Percentiles rank a stretch among this genome's conserved stretches.
These are phyloP conservation scores for Ceratobasidium papillatum DNA, from an alignment of 1,284 basidiomycete genomes.

Conservation along the genomic window DNA sequence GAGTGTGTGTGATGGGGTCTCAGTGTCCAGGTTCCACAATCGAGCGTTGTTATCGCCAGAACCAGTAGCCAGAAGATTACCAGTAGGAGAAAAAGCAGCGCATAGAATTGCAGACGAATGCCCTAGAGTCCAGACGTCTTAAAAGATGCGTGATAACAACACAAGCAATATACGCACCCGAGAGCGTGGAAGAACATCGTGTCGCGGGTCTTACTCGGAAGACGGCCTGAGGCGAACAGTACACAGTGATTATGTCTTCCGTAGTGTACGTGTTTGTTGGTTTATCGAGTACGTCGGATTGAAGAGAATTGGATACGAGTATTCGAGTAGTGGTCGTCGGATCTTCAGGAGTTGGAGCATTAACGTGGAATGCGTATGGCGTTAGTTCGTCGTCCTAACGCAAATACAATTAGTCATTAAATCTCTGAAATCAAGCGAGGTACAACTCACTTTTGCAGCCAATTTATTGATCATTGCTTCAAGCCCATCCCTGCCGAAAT, in stretches of 20 bases:
- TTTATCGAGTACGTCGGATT: constrained; percentile 78
- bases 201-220: constrained; percentile 95
- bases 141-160: background rate
- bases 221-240: constrained; percentile 94
- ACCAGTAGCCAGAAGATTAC: constrained; percentile 89
- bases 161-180: constrained; percentile 60
- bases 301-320: constrained; percentile 80
- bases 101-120: constrained; percentile 95
- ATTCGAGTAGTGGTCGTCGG: constrained; percentile 71
- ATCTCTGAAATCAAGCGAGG: constrained; percentile 30
- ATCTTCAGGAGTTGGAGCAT: constrained; percentile 64
- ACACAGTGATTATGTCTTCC: constrained; percentile 87
- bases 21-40: constrained; percentile 94
- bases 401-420: constrained; percentile 20
- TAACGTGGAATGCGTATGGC: constrained; percentile 88
- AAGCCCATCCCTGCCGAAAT: constrained; percentile 83
- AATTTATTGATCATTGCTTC: constrained; percentile 89
- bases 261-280: constrained; percentile 75
- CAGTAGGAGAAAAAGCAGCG: constrained; percentile 94
- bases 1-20: constrained; percentile 89
- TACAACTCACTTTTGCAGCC: constrained; percentile 12
- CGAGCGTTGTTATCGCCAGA: constrained; percentile 94
- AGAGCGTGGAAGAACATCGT: constrained; percentile 90
- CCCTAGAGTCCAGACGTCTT: constrained; percentile 58
- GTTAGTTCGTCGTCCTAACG: constrained; percentile 83